Conservation (phyloP, 1,139 yeast species). For the Yamadazyma aaseri region DNA sequence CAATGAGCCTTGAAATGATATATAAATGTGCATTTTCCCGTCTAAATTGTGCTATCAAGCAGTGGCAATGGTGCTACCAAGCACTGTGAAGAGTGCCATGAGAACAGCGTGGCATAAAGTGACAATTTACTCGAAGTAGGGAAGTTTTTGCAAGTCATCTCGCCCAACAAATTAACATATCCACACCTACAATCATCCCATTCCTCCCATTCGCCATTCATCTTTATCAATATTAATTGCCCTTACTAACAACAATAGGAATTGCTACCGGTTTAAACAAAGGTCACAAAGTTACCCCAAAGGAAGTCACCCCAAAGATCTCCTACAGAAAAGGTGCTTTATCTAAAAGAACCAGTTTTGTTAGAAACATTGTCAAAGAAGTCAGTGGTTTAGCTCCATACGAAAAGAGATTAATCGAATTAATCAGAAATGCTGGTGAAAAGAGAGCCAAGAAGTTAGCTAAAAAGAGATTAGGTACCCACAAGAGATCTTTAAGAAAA, state of each 20-base stretch:
- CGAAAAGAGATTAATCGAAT: constrained; percentile 99
- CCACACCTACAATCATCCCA: no score
- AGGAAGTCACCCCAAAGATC: constrained; percentile 91
- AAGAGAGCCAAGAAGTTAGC: constrained; percentile 99
- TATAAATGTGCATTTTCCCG: no score
- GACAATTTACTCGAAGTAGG: no score
- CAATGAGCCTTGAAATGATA: no score
- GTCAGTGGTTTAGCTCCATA: constrained; percentile 99
- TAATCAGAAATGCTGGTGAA: constrained; percentile 99
- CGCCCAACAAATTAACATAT: no score
- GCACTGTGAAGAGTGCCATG: no score
- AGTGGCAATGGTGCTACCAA: no score
- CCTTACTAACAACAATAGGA: constrained; percentile 52
- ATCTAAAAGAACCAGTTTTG: constrained; percentile 95
- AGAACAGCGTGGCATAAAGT: no score
- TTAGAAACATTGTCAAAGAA: constrained; percentile 93
- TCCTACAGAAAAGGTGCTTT: constrained; percentile 97
- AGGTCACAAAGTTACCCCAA: constrained; percentile 96
- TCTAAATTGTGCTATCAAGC: no score
- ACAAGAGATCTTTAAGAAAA: constrained; percentile 99
- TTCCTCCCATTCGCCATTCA: no score
- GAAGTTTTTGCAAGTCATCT: no score
- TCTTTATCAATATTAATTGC: no score
- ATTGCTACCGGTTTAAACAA: constrained; percentile 98
- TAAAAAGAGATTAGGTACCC: constrained; percentile 99